A percentile compares a stretch with the other conserved stretches of the same genome.
These are phyloP conservation scores for Mycena crocata DNA, from an alignment of 768 basidiomycete genomes.

Conservation along the genomic window DNA sequence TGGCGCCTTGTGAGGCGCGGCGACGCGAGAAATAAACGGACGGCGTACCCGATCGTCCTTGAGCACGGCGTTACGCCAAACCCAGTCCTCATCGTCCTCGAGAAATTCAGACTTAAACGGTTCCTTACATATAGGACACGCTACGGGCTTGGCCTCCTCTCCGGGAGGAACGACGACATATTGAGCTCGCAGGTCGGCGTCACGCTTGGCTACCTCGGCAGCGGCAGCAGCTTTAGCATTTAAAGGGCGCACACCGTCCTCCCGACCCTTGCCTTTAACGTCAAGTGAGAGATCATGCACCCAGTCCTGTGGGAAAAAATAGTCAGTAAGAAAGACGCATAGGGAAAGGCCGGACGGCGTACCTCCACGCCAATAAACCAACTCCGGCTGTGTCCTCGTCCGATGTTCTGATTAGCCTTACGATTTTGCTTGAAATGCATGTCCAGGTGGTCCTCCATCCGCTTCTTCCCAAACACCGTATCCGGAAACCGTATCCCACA, in stretches of 20 bases:
- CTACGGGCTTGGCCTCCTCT: slow-evolving; percentile 83
- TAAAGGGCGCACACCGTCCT: slow-evolving; percentile 60
- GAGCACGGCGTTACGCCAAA: slow-evolving; percentile 92
- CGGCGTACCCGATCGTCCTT: slow-evolving; percentile 84
- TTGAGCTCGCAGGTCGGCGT: slow-evolving; percentile 77
- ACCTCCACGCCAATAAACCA: slow-evolving; percentile 92
- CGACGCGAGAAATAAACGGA: background rate
- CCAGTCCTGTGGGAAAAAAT: slow-evolving; percentile 77
- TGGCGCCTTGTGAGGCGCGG: background rate
- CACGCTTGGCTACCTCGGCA: slow-evolving; percentile 77
- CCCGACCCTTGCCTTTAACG: slow-evolving; percentile 77
- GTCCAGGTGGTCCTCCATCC: slow-evolving; percentile 90
- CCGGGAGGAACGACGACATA: slow-evolving; percentile 92
- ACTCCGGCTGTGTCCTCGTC: slow-evolving; percentile 88
- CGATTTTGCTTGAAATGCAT: slow-evolving; percentile 97
- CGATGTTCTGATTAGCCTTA: slow-evolving; percentile 80
- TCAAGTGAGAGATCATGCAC: slow-evolving; percentile 72
- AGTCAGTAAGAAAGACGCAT: slow-evolving; percentile 9
- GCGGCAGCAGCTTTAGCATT: slow-evolving; percentile 70
- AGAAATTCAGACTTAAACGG: slow-evolving; percentile 88
- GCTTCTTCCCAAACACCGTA: slow-evolving; percentile 74
- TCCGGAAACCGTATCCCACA: slow-evolving; percentile 92
- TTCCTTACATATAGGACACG: slow-evolving; percentile 98
- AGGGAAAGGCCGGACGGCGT: slow-evolving; percentile 42
- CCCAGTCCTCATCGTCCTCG: slow-evolving; percentile 98